A percentile compares a stretch with the other conserved stretches of the same genome.
These are phyloP conservation scores for Penicillium turbatum DNA, from an alignment of 495 filamentous ascomycete genomes.

Conservation along the genomic window DNA sequence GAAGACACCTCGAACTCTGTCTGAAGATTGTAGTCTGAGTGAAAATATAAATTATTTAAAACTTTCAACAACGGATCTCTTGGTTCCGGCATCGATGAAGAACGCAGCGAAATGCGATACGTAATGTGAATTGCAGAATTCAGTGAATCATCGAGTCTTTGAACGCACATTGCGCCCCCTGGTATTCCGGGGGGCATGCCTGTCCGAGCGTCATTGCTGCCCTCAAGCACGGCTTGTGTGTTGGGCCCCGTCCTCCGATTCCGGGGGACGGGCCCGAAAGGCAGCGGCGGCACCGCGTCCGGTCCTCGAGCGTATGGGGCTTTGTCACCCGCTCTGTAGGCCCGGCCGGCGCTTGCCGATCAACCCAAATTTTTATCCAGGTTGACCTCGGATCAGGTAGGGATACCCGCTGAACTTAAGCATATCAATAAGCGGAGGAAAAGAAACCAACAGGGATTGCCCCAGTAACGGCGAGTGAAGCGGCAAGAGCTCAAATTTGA, in stretches of 20 bases:
- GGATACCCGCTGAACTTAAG: slow-evolving; percentile 63
- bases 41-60: slow-evolving; percentile 37
- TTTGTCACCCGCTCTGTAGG: slow-evolving; percentile 27
- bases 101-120: slow-evolving; percentile 8
- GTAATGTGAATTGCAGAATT: slow-evolving; percentile 26
- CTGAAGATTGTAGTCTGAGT: slow-evolving; percentile 32
- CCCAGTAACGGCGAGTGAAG: slow-evolving; percentile 68
- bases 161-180: slow-evolving; percentile 64
- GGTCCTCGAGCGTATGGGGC: slow-evolving; percentile 43
- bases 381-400: slow-evolving; percentile 66
- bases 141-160: slow-evolving; percentile 73
- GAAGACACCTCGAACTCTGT: slow-evolving; percentile 30
- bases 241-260: slow-evolving; percentile 35
- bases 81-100: slow-evolving; percentile 8
- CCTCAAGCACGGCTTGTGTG: slow-evolving; percentile 46
- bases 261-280: slow-evolving; percentile 38
- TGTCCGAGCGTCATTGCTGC: slow-evolving; percentile 61
- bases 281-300: slow-evolving; percentile 39
- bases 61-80: slow-evolving; percentile 57
- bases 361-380: slow-evolving; percentile 21
- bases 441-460: slow-evolving; percentile 71
- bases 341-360: slow-evolving; percentile 14
- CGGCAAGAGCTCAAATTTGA: slow-evolving; percentile 70
- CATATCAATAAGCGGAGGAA: slow-evolving; percentile 61
- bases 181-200: slow-evolving; percentile 62